These are phyloP conservation scores for Ceratocystis harringtonii DNA, from an alignment of 2,329 filamentous ascomycete species.

Conservation along the genomic window DNA sequence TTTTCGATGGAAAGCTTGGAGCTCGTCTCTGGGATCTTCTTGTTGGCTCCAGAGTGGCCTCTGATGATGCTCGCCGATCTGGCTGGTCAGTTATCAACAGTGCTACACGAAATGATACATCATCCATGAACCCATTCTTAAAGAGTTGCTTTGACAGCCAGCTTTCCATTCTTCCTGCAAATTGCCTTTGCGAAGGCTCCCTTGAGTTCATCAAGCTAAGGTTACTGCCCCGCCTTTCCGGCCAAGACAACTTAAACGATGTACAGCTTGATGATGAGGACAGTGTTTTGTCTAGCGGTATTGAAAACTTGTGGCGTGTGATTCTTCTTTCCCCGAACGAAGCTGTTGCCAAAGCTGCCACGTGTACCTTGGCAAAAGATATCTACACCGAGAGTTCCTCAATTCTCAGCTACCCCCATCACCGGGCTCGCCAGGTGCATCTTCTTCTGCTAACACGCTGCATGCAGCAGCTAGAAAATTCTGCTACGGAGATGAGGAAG, in stretches of 20 bases:
- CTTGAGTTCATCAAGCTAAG: slow-evolving; percentile 46
- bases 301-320: slow-evolving; percentile 71
- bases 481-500: slow-evolving; percentile 37
- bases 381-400: slow-evolving; percentile 50
- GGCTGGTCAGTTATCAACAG: slow-evolving; percentile 54
- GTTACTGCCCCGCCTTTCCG: slow-evolving; percentile 31
- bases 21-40: slow-evolving; percentile 56
- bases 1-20: slow-evolving; percentile 47
- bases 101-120: slow-evolving; percentile 25
- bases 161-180: slow-evolving; percentile 40
- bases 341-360: slow-evolving; percentile 53
- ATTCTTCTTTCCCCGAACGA: slow-evolving; percentile 52
- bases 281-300: slow-evolving; percentile 36
- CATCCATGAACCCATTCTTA: slow-evolving; percentile 42
- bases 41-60: slow-evolving; percentile 48
- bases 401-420: slow-evolving; percentile 35
- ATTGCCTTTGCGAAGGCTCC: slow-evolving; percentile 44
- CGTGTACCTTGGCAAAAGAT: slow-evolving; percentile 51
- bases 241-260: slow-evolving; percentile 27
- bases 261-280: slow-evolving; percentile 37
- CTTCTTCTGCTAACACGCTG: slow-evolving; percentile 59
- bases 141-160: slow-evolving; percentile 38
- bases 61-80: slow-evolving; percentile 43
- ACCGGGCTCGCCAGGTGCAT: slow-evolving; percentile 44
- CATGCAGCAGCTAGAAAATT: slow-evolving; percentile 50